phyloP scores from a whole-genome alignment of 31 red algal species.

The Endocladia muricata region DNA sequence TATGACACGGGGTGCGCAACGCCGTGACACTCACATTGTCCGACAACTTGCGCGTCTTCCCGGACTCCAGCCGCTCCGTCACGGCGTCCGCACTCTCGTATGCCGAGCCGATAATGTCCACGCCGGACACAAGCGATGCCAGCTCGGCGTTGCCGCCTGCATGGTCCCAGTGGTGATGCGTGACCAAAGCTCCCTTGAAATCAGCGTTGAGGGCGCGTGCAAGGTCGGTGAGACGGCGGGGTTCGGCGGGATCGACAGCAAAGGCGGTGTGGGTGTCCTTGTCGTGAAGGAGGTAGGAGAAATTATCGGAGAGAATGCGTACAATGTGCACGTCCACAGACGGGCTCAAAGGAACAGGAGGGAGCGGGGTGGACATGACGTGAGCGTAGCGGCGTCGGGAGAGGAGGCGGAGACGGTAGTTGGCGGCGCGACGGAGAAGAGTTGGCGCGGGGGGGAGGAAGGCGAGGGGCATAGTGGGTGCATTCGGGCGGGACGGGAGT shows the following conservation, averaged over 20 bases:
- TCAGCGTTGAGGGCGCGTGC: constrained; percentile 32
- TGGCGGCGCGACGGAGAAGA: background rate
- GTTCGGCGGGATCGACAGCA: constrained; percentile 87
- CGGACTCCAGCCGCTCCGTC: constrained; percentile 43
- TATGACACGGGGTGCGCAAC: constrained; percentile 94
- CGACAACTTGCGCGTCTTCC: constrained; percentile 23
- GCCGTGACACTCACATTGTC: constrained; percentile 38
- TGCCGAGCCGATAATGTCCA: constrained; percentile 74
- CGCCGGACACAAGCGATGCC: constrained; percentile 53
- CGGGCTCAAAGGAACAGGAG: constrained; percentile 23
- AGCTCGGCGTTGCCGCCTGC: constrained; percentile 90
- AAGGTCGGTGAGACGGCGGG: constrained; percentile 49
- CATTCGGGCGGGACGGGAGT: too few species aligned
- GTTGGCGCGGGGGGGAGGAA: background rate
- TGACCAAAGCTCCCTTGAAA: constrained; percentile 64
- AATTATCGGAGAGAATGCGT: constrained; percentile 84
- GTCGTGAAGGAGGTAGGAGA: constrained; percentile 88
- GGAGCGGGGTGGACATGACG: background rate
- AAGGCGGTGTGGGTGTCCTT: constrained; percentile 50
- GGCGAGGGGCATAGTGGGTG: background rate
- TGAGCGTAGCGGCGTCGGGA: too few species aligned
- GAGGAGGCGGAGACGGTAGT: too few species aligned
- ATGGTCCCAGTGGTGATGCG: constrained; percentile 97
- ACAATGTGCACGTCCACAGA: constrained; percentile 69
- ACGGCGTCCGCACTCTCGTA: constrained; percentile 63